Evolutionary conservation across 371 early-diverging fungal species (phyloP), one percentile per base, ranked within the genome.

Genomic region (Chytridium lagenaria): DNA sequence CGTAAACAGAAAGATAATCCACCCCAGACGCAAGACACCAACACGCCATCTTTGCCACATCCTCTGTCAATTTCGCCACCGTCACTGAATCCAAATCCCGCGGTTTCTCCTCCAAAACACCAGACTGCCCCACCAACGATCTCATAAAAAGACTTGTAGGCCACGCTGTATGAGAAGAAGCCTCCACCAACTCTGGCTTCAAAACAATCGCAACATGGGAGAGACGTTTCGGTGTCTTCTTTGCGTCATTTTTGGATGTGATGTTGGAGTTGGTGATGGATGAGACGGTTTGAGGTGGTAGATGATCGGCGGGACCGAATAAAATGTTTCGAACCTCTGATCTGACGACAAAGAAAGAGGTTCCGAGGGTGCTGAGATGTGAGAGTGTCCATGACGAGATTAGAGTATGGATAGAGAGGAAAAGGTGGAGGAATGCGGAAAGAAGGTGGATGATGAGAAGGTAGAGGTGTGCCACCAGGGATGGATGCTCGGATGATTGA

Each of bases 11-110:
- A 7, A 66, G 16, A 40, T 66, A 44, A 7, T 7, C 22, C 5
- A 28, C 49, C 12, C 49, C 66, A 10, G 66, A 28, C 7, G 66
- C 66, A 15, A 44, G 22, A 30, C 66, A 40, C 66, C 66, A 66
- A 28, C 66, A 66, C 23, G 49, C 66, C 2, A 66, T 2, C 10
- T 66, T 22, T 2, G 44, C 44, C 5, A 66, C 16, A 28, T 66
- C 66, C 10, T 38, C 49, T 2, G 28, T 10, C 39, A 66, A 40
- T 16, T 30, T 10, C 12, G 7, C 55, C 12, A 52, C 26, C 12
- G 26, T 52, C 12, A 26, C 12, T 23, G 5, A 5, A 52, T 52
- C 55, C 23, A 12, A 15, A 15, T 28, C 33, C 63, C 33, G 3
- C 36, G 31, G 7, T 34, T 7, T 12, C 28, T 38, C 34, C 38